These are phyloP conservation scores for Populus ilicifolia DNA, from an alignment of 345 rosid genomes.

Conservation along the genomic window DNA sequence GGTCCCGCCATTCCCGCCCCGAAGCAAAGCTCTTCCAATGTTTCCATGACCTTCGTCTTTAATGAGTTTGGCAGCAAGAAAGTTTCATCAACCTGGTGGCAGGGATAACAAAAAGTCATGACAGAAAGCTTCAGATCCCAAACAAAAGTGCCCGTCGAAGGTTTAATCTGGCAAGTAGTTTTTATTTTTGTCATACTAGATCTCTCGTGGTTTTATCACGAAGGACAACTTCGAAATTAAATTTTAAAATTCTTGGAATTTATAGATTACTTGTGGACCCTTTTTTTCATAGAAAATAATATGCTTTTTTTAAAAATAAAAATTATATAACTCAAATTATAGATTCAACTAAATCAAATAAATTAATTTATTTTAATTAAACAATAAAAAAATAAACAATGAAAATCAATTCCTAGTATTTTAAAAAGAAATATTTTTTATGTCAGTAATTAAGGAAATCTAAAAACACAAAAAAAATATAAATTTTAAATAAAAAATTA, in stretches of 20 bases:
- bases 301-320: too few species aligned
- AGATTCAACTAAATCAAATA: too few species aligned
- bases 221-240: background rate
- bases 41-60: background rate
- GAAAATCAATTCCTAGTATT: too few species aligned
- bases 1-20: background rate
- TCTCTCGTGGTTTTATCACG: background rate
- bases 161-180: background rate
- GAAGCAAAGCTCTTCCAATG: background rate
- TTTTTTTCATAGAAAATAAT: too few species aligned
- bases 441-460: fast-evolving
- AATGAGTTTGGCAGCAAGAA: background rate
- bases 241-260: background rate
- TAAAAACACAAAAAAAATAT: too few species aligned
- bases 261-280: too few species aligned
- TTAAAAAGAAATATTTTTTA: too few species aligned
- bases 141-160: background rate
- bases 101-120: background rate
- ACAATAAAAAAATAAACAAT: too few species aligned
- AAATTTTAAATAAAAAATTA: too few species aligned
- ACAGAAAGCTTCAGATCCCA: background rate
- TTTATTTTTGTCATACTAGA: background rate
- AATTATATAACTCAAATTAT: too few species aligned
- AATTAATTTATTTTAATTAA: too few species aligned
- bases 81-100: background rate